A percentile compares a stretch with the other conserved stretches of the same genome.
Evolutionary conservation across 2,329 filamentous ascomycete genomes (phyloP).

Genomic region (Neofusicoccum sp.): DNA sequence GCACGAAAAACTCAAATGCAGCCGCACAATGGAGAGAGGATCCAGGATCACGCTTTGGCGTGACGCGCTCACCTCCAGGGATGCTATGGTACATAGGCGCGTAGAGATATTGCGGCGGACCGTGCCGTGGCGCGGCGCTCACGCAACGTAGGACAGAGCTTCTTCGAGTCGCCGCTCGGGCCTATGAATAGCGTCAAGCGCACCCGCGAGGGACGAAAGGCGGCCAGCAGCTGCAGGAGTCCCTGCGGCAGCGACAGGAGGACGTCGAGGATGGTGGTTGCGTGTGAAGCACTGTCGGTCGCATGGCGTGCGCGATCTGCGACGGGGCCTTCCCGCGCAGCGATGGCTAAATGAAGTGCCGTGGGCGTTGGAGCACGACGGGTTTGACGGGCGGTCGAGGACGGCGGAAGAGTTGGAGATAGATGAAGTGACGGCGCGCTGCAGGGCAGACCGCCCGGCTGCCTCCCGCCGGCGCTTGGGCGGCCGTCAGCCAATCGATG

Average conservation of each 20-base stretch:
- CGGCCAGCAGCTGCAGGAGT: background rate
- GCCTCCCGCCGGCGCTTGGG: background rate
- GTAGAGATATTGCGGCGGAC: slow-evolving; percentile 7
- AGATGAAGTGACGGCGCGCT: background rate
- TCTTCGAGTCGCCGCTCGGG: background rate
- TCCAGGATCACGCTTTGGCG: background rate
- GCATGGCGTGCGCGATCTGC: slow-evolving; percentile 1
- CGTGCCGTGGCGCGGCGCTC: slow-evolving; percentile 8
- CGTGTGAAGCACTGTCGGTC: background rate
- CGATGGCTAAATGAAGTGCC: background rate
- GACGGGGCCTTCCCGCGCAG: background rate
- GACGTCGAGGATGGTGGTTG: background rate
- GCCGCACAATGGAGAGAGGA: background rate
- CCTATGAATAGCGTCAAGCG: background rate
- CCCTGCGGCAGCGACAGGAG: background rate
- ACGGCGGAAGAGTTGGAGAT: slow-evolving; percentile 9
- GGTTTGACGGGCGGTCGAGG: slow-evolving; percentile 3
- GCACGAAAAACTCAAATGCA: slow-evolving; percentile 1
- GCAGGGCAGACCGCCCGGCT: slow-evolving; percentile 1
- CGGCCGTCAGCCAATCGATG: slow-evolving; percentile 2
- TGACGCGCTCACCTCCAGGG: slow-evolving; percentile 1
- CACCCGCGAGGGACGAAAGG: background rate
- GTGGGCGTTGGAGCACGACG: slow-evolving; percentile 2
- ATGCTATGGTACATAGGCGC: background rate
- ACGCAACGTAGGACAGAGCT: slow-evolving; percentile 17